Base-by-base conservation (phyloP, 768 basidiomycete genomes). In the Xerocomus brunneocitrinus region DNA sequence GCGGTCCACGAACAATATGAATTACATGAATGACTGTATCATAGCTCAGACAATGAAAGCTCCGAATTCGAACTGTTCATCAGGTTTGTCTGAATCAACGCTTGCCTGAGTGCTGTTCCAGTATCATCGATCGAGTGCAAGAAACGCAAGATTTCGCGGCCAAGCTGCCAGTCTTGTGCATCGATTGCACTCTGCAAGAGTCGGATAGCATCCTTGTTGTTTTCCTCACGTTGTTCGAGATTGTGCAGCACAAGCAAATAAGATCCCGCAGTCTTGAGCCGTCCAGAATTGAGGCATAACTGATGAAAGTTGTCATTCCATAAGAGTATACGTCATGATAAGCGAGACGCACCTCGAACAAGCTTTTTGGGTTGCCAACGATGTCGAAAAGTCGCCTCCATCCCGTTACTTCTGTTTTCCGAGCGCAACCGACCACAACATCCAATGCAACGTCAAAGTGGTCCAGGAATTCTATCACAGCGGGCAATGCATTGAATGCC, bases 191-290 rank as follows among this genome's bases (percentile, higher is more conserved):
- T 79, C 45, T 79, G 80, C 47, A 99, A 73, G 24, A 99, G 75
- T 35, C 91, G 80, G 25, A 92, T 80, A 3, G 88, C 92, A 62
- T 98, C 91, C 34, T 77, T 79, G 63, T 84, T 83, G 35, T 71
- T 73, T 65, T 89, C 87, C 58, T 93, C 89, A 47, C 92, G 74
- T 56, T 93, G 91, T 64, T 98, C 95, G 49, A 98, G 79, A 60
- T 89, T 94, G 65, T 98, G 95, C 48, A 99, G 73, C 3, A 98
- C 93, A 28, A 99, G 78, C 9, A 99, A 79, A 70, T 98, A 98
- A 7, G 91, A 94, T 3, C 22, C 87, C 84, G 95, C 95, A 3
- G 92, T 95, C 64, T 89, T 88, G 58, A 97, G 75, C 5, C 85
- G 81, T 30, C 84, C 79, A 8, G 83, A 78, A 1, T 74, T 67